Evolutionary conservation across 1,139 yeast genomes (phyloP).

Genomic region (Blastobotrys malaysiensis): DNA sequence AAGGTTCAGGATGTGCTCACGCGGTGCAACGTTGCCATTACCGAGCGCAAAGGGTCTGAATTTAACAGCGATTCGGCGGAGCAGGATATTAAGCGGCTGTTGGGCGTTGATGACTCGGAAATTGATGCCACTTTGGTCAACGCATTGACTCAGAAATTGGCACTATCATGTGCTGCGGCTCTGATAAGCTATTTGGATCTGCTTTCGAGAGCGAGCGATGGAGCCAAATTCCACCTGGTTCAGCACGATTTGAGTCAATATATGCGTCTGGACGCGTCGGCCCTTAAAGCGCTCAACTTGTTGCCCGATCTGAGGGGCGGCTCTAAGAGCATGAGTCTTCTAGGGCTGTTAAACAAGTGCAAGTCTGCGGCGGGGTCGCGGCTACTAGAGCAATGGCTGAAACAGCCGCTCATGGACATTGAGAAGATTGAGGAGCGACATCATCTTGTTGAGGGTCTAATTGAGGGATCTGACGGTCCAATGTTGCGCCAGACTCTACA

Average conservation of each 20-base stretch:
- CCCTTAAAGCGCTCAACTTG: conserved; percentile 78
- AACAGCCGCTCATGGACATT: conserved; percentile 78
- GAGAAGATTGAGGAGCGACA: conserved; percentile 63
- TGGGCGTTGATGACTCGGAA: conserved; percentile 45
- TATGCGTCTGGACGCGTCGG: conserved; percentile 88
- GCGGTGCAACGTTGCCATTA: conserved; percentile 68
- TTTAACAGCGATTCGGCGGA: conserved; percentile 62
- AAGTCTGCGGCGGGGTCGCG: conserved; percentile 83
- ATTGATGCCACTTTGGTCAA: conserved; percentile 50
- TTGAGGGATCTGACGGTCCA: conserved; percentile 50
- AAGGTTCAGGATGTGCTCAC: conserved; percentile 50
- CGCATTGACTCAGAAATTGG: conserved; percentile 43
- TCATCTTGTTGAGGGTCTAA: conserved; percentile 59
- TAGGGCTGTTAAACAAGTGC: conserved; percentile 80
- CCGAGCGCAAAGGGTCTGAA: conserved; percentile 51
- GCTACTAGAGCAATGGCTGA: conserved; percentile 85
- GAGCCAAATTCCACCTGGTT: conserved; percentile 48
- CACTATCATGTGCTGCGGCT: conserved; percentile 55
- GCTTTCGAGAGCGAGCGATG: conserved; percentile 48
- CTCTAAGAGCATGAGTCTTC: conserved; percentile 57
- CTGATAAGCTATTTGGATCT: conserved; percentile 60
- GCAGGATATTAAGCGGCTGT: conserved; percentile 62
- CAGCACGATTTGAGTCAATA: conserved; percentile 67
- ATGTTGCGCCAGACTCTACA: conserved; percentile 60
- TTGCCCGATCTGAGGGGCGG: conserved; percentile 58